Conservation (phyloP, 371 early-diverging fungal species). For the Apophysomyces trapeziformis region DNA sequence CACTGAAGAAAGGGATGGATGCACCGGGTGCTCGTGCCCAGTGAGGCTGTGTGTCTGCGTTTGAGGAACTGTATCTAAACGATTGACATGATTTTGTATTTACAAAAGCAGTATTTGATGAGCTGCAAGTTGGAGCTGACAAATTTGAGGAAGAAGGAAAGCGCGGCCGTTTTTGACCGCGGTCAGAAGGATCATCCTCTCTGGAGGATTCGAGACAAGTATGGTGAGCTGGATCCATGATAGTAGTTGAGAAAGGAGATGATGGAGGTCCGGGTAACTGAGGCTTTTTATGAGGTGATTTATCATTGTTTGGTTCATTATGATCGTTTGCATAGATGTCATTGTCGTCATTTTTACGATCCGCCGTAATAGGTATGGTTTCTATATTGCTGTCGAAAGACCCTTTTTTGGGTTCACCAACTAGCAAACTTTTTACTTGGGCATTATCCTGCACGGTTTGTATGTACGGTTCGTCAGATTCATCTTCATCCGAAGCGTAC, state of each 20-base stretch:
- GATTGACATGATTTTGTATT: neutral
- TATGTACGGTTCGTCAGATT: neutral
- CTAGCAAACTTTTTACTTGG: neutral
- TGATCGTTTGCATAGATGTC: constrained; percentile 8
- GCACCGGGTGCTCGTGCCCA: neutral
- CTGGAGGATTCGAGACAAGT: neutral
- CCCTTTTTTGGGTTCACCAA: neutral
- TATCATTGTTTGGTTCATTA: constrained; percentile 9
- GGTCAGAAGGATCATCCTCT: neutral
- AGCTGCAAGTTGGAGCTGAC: neutral
- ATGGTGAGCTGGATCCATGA: too few relatives aligned
- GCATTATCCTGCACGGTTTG: neutral
- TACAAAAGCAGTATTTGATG: neutral
- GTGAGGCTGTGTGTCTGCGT: neutral
- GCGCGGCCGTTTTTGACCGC: neutral
- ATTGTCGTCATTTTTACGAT: constrained; percentile 6
- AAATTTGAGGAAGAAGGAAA: neutral
- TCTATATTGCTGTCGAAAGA: neutral
- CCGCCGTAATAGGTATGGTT: neutral
- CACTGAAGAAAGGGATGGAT: neutral
- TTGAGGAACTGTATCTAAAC: neutral
- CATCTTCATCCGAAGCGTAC: constrained; percentile 2
- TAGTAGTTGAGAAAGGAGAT: neutral
- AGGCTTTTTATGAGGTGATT: neutral
- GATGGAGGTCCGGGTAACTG: neutral